These are phyloP conservation scores for Holtermannia corniformis DNA, from an alignment of 768 basidiomycete genomes.

Conservation along the genomic window DNA sequence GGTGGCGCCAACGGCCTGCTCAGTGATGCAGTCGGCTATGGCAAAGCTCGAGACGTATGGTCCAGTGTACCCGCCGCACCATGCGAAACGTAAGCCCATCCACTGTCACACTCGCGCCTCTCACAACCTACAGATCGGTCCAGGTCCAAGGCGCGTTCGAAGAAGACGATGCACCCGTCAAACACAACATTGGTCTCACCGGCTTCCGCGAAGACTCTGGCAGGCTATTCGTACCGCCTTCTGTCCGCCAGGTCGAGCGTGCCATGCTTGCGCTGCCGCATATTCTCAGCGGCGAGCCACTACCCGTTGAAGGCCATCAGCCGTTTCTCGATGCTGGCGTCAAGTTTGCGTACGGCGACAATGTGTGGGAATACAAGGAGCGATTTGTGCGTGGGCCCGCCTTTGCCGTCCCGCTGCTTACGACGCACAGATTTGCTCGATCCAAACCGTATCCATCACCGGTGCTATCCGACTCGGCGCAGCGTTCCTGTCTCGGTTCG, in stretches of 20 bases:
- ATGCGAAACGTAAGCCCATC: conserved; percentile 7
- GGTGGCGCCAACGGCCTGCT: background rate
- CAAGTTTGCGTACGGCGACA: conserved; percentile 32
- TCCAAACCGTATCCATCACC: conserved; percentile 31
- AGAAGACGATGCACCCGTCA: conserved; percentile 15
- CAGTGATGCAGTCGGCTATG: conserved; percentile 4
- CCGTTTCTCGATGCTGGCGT: conserved; percentile 28
- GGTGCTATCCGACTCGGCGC: conserved; percentile 34
- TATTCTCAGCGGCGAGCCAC: conserved; percentile 23
- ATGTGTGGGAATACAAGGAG: conserved; percentile 27
- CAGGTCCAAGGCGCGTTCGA: conserved; percentile 19
- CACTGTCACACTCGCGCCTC: background rate
- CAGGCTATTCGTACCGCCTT: conserved; percentile 36
- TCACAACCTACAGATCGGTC: conserved; percentile 9
- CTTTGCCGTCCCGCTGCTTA: background rate
- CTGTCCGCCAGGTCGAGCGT: conserved; percentile 33
- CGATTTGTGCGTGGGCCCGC: conserved; percentile 43
- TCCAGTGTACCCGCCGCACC: conserved; percentile 16
- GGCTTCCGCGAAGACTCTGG: conserved; percentile 39
- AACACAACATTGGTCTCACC: conserved; percentile 32
- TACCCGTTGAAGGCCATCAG: conserved; percentile 31
- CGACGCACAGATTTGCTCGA: conserved; percentile 22
- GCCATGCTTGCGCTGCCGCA: conserved; percentile 19
- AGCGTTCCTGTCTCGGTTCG: conserved; percentile 33
- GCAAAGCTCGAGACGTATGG: conserved; percentile 21